Conservation (phyloP, 192 early-diverging fungal genomes). For the Backusella australiensis region DNA sequence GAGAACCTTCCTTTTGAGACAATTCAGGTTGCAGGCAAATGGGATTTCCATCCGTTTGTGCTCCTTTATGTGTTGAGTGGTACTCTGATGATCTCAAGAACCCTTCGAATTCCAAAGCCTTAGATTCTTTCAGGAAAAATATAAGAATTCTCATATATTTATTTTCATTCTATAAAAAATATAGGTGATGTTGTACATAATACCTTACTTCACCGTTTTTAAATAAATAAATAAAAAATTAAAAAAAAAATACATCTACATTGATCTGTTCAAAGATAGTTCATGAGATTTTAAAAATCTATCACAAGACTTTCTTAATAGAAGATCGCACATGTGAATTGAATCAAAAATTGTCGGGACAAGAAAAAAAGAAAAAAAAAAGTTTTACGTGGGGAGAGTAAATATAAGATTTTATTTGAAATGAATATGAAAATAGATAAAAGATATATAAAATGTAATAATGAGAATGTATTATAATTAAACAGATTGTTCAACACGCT, state of each 20-base stretch:
- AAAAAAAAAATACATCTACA: background rate
- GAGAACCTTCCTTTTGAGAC: conserved; percentile 61
- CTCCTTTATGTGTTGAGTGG: conserved; percentile 76
- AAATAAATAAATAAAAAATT: background rate
- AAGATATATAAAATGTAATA: background rate
- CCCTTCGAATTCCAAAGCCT: conserved; percentile 72
- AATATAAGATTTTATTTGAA: too few species aligned
- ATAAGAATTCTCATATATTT: background rate
- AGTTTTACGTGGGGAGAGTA: too few species aligned
- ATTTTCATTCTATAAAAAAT: background rate
- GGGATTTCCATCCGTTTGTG: conserved; percentile 79
- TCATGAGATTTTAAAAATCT: too few species aligned
- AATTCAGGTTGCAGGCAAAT: conserved; percentile 53
- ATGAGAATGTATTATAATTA: background rate
- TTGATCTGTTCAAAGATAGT: too few species aligned
- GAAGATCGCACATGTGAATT: too few species aligned
- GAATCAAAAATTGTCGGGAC: background rate
- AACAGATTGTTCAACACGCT: background rate
- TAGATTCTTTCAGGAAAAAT: conserved; percentile 27
- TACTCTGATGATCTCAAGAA: conserved; percentile 78
- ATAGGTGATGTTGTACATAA: background rate
- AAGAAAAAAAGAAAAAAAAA: background rate
- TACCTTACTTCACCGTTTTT: background rate
- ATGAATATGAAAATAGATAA: background rate
- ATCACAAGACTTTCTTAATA: too few species aligned